Evolutionary conservation across 345 rosid species (phyloP).

Genomic region (Erodium maritimum): DNA sequence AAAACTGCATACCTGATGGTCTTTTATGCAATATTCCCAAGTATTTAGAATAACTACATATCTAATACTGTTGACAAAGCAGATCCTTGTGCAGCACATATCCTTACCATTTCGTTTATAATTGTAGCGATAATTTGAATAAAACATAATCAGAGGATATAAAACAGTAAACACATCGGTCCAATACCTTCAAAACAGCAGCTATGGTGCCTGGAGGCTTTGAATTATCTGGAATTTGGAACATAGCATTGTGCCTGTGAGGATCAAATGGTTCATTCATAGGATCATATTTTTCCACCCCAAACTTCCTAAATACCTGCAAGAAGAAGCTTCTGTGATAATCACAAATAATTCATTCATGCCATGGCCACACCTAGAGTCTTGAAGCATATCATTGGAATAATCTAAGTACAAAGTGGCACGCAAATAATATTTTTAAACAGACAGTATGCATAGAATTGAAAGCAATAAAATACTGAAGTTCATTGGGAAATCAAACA

Average conservation of each 20-base stretch:
- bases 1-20: no score
- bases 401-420: not conserved
- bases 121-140: not conserved
- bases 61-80: not conserved
- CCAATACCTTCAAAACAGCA: slow-evolving; percentile 64
- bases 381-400: not conserved
- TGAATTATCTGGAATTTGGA: slow-evolving; percentile 65
- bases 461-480: no score
- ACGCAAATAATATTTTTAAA: not conserved
- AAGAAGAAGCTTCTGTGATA: slow-evolving; percentile 3
- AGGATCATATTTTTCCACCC: slow-evolving; percentile 68
- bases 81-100: not conserved
- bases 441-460: no score
- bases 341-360: not conserved
- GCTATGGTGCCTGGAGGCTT: slow-evolving; percentile 83
- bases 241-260: slow-evolving; percentile 71
- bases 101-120: not conserved
- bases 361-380: not conserved
- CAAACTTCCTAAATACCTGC: slow-evolving; percentile 67
- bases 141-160: not conserved
- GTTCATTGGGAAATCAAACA: no score
- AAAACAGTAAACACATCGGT: not conserved
- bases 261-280: slow-evolving; percentile 81
- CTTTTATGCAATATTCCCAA: not conserved
- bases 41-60: not conserved